Conservation (phyloP, 768 basidiomycete species). For the Leccinum pellstonianum region DNA sequence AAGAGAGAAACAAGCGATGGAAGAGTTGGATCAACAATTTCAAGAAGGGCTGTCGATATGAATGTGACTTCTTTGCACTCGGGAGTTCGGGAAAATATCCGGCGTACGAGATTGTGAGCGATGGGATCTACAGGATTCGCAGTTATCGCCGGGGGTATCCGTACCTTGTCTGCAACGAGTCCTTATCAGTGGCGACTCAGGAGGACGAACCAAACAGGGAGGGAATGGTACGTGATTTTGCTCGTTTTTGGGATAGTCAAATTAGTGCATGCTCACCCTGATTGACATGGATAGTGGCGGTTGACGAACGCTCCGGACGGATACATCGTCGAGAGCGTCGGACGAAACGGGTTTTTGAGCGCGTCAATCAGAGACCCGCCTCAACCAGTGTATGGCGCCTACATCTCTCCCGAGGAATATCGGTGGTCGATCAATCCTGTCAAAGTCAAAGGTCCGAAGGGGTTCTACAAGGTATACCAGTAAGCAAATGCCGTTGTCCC, state of each 20-base stretch:
- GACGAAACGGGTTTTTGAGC: background rate
- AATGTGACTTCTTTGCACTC: slow-evolving; percentile 3
- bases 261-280: background rate
- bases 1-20: background rate
- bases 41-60: background rate
- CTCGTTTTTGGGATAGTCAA: background rate
- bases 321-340: slow-evolving; percentile 1
- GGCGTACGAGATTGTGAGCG: slow-evolving; percentile 1
- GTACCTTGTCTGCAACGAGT: background rate
- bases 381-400: background rate
- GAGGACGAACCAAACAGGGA: background rate
- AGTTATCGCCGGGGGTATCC: slow-evolving; percentile 3
- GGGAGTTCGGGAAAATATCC: background rate
- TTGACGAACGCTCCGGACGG: background rate
- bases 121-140: slow-evolving; percentile 5
- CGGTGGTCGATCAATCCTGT: slow-evolving; percentile 6
- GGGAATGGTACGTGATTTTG: background rate
- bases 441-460: background rate
- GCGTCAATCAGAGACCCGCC: background rate
- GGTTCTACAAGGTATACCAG: background rate
- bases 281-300: slow-evolving; percentile 1
- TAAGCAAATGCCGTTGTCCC: background rate
- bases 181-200: background rate
- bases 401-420: background rate
- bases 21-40: background rate